phyloP scores from a whole-genome alignment of 176 grass and related monocot genomes.

The Carex kokanica region DNA sequence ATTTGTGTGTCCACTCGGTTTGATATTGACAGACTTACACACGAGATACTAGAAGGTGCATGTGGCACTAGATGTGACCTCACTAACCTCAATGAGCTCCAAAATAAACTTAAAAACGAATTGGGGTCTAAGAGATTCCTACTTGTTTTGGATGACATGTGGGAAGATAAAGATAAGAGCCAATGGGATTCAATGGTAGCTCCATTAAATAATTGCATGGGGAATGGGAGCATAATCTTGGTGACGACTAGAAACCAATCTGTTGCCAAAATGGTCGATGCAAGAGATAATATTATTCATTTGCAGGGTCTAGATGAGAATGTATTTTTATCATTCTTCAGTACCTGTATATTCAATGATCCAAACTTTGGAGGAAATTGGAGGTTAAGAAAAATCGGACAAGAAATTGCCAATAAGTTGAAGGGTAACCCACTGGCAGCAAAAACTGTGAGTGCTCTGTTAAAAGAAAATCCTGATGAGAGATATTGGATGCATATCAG shows the following conservation, averaged over 20 bases:
- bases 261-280: slow-evolving; percentile 31
- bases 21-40: slow-evolving; percentile 1
- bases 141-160: slow-evolving; percentile 39
- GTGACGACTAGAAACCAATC: slow-evolving; percentile 17
- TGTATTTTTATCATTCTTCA: slow-evolving; percentile 31
- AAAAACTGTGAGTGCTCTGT: background rate
- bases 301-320: slow-evolving; percentile 7
- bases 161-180: slow-evolving; percentile 2
- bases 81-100: background rate
- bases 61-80: background rate
- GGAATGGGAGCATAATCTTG: background rate
- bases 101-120: background rate
- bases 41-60: slow-evolving; percentile 13
- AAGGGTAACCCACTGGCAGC: background rate
- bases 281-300: background rate
- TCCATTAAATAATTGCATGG: slow-evolving; percentile 1
- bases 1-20: slow-evolving; percentile 19
- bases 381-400: slow-evolving; percentile 4
- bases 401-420: slow-evolving; percentile 10
- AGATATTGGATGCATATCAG: slow-evolving; percentile 8
- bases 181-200: slow-evolving; percentile 12
- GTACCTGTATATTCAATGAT: slow-evolving; percentile 29
- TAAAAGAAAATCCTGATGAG: background rate
- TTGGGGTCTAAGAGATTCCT: slow-evolving; percentile 23
- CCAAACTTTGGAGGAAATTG: background rate